Base-by-base conservation (phyloP, 441 rosid genomes). In the Biscutella laevigata region DNA sequence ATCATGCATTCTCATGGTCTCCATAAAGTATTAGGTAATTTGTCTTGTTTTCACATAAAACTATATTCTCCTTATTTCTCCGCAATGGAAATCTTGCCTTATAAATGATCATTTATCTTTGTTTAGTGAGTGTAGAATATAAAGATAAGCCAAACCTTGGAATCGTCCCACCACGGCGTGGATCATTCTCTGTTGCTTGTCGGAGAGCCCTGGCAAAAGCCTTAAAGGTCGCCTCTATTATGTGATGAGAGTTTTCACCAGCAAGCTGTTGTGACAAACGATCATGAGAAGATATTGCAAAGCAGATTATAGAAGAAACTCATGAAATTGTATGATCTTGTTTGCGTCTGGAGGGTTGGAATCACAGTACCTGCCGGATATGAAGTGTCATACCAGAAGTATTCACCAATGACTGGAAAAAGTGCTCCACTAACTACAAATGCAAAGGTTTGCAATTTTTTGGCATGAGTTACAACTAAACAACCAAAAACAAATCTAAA, bases 161-260 rank as follows among this genome's bases (percentile, higher is more conserved):
- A 58, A 92, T 75, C 2, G 94, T 72, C 50, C 95, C 94, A 53
- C 70, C 81, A 32, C 88, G 95, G 36, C 85, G 88, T n/a, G 76
- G 74, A 40, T 92, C 99, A 56, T 60, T 65, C 54, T 88, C 90
- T 0, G 89, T 80, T 46, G 97, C 99, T 67, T 84, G 90, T 50
- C 95, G 74, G 44, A 92, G 86, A 54, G 97, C 99, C 71, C 95
- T 86, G 13, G 95, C 94, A 66, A 88, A 88, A 47, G 95, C 95
- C 75, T 92, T 92, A 69, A 92, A 92, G 12, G 95, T 88, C 54
- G 99, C 99, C 79, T 88, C 97, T 35, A 84, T 81, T 35, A 88
- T 88, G 62, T 88, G 99, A 70, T 92, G 99, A 38, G 97, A 86
- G 70, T 88, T 88, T 64, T 53, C 78, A 37, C 95, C 97, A 37